phyloP scores from a whole-genome alignment of 495 filamentous ascomycete genomes.

The Trichoderma asperelloides region DNA sequence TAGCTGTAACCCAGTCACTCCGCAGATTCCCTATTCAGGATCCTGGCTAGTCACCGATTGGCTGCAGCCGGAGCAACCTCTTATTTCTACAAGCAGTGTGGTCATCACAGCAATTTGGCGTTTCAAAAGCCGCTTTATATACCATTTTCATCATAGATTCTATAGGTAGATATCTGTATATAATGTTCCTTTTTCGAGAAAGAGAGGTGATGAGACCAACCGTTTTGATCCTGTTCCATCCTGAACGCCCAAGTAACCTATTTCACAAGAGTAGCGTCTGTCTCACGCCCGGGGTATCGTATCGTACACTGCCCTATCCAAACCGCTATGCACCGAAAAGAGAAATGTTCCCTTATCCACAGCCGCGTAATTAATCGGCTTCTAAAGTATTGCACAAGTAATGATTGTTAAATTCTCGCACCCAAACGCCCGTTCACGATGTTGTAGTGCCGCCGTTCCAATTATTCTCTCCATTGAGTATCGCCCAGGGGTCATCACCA shows the following conservation, averaged over 20 bases:
- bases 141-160: background rate
- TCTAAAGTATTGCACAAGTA: background rate
- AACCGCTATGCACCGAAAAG: constrained; percentile 3
- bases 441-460: background rate
- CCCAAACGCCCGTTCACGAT: background rate
- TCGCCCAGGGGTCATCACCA: background rate
- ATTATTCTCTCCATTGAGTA: background rate
- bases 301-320: constrained; percentile 1
- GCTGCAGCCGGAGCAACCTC: background rate
- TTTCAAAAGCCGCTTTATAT: background rate
- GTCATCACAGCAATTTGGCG: background rate
- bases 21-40: background rate
- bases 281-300: background rate
- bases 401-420: background rate
- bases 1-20: background rate
- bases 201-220: background rate
- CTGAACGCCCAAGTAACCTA: background rate
- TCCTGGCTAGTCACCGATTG: background rate
- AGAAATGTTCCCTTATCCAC: background rate
- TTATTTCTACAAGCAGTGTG: background rate
- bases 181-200: background rate
- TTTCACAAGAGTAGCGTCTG: background rate
- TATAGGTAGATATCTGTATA: background rate
- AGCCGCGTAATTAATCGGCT: background rate
- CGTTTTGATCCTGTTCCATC: background rate